phyloP scores from a whole-genome alignment of 306 rosid species.

The Pyrus betulifolia region DNA sequence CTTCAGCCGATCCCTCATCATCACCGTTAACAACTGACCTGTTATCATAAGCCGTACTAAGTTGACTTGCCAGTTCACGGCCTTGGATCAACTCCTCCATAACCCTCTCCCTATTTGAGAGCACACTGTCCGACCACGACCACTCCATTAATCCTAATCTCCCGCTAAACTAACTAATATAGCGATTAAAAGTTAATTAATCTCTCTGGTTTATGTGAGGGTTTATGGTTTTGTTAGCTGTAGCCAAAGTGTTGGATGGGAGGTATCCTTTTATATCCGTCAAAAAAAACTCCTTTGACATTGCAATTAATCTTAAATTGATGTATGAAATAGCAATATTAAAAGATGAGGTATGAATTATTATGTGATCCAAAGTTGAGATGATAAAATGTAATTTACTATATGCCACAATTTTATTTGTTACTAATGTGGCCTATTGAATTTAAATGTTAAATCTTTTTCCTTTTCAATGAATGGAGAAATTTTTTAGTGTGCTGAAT shows the following conservation, averaged over 20 bases:
- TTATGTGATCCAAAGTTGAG: no score
- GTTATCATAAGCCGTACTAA: conserved; percentile 9
- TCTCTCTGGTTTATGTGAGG: background rate
- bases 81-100: conserved; percentile 47
- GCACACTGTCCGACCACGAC: background rate
- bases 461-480: no score
- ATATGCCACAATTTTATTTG: no score
- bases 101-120: conserved; percentile 3
- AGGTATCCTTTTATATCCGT: background rate
- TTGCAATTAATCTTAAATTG: no score
- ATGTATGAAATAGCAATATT: no score
- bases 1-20: conserved; percentile 17
- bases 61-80: conserved; percentile 24
- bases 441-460: no score
- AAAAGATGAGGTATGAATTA: no score
- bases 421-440: no score
- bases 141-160: background rate
- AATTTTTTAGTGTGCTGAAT: no score
- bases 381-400: no score
- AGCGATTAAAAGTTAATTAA: no score
- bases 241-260: background rate
- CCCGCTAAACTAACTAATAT: no score
- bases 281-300: background rate
- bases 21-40: background rate
- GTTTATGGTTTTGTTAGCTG: background rate